A percentile compares a stretch with the other conserved stretches of the same genome.
Conservation (phyloP, 2,329 filamentous ascomycete species). For the Westerdykella sp. region DNA sequence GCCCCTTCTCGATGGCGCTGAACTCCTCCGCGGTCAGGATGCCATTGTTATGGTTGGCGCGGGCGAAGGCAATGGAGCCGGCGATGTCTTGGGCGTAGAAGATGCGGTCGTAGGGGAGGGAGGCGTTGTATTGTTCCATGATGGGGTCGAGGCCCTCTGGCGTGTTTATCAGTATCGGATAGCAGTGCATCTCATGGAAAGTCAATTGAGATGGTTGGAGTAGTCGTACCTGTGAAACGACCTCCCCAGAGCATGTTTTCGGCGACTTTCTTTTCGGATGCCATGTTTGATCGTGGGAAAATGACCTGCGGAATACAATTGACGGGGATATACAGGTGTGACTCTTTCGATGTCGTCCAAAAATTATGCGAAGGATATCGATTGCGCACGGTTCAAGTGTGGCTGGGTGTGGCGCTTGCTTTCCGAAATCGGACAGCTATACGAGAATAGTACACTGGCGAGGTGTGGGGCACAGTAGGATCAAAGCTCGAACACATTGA, state of each 20-base stretch:
- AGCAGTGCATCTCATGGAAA: no score
- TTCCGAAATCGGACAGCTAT: neutral
- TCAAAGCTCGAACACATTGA: no score
- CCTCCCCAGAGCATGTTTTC: slow-evolving; percentile 38
- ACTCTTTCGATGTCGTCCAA: slow-evolving; percentile 16
- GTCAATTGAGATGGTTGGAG: slow-evolving; percentile 5
- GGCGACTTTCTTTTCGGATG: slow-evolving; percentile 31
- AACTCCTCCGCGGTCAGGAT: slow-evolving; percentile 72
- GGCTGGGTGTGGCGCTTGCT: slow-evolving; percentile 1
- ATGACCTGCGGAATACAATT: neutral
- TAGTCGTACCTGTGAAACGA: slow-evolving; percentile 27
- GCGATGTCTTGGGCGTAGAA: slow-evolving; percentile 77
- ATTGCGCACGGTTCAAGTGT: slow-evolving; percentile 4
- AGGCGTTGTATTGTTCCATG: slow-evolving; percentile 80
- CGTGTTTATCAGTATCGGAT: neutral
- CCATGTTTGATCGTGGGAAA: slow-evolving; percentile 17
- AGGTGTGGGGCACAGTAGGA: no score
- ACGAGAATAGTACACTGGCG: no score
- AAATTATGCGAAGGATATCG: slow-evolving; percentile 21
- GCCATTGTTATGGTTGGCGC: slow-evolving; percentile 68
- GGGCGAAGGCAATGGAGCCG: slow-evolving; percentile 73
- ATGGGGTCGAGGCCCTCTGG: slow-evolving; percentile 74
- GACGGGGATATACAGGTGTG: slow-evolving; percentile 8
- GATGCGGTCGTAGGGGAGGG: slow-evolving; percentile 69
- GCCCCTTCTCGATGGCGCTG: slow-evolving; percentile 63